Evolutionary conservation across 2,329 filamentous ascomycete species (phyloP), one percentile per base, ranked within the genome.

Genomic region (Colletotrichum simmondsii): DNA sequence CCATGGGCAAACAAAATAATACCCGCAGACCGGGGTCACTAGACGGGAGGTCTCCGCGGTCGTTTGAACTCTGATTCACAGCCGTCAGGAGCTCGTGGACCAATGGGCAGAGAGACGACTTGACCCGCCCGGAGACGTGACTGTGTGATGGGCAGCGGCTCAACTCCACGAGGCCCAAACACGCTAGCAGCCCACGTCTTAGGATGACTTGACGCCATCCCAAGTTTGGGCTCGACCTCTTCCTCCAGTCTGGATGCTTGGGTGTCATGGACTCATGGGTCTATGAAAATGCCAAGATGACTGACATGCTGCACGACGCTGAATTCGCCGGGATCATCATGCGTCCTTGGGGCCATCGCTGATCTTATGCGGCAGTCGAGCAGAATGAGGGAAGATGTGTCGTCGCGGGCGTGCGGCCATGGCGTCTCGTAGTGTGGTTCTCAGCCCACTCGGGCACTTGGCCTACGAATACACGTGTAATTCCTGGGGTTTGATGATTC

Each of bases 151-250:
- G 46, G 52, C 65, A 52, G 59, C 30, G 59, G 59, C 54, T 69
- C 28, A 54, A 60, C 60, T n/a, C 66, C 70, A 61, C 58, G 70
- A 70, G 30, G 60, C 42, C 66, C 68, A 65, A 72, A 70, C 66
- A 72, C 60, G 70, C 65, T 53, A 52, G 54, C 28, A 46, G 52
- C 24, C 54, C 42, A n/a, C 35, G 32, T 35, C 32, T 65, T 72
- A 16, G 65, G 54, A 60, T 56, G 66, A 65, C 42, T 69, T 69
- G 66, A 65, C 37, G 66, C 66, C 70, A 70, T 70, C 60, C 54
- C 59, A 65, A 61, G 56, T 57, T 22, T 14, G 37, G 35, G 22
- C 54, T 57, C 57, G 68, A 42, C 65, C 53, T 32, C 26, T 32
- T 46, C 24, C 53, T 28, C 14, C 3, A 14, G 22, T 32, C 42